Conservation (phyloP, 1,284 basidiomycete genomes). For the Meira miltonrushii region DNA sequence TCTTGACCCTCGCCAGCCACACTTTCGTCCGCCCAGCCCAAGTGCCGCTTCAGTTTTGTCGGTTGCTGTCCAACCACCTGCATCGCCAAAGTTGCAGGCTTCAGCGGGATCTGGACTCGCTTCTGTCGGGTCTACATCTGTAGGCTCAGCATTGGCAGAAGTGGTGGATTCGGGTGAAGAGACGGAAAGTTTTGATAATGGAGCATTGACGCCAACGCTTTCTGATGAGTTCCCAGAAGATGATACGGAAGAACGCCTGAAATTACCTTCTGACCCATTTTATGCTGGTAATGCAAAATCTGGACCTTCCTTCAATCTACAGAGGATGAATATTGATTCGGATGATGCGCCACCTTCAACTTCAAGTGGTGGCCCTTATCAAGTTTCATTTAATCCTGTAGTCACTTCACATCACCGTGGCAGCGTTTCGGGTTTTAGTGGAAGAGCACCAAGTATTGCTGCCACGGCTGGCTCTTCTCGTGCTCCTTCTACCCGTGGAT, state of each 20-base stretch:
- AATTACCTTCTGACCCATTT: neutral
- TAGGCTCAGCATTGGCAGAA: conserved; percentile 12
- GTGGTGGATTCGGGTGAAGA: conserved; percentile 13
- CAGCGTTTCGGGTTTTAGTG: neutral
- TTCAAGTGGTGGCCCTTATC: neutral
- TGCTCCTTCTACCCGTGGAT: conserved; percentile 4
- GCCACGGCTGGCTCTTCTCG: conserved; percentile 15
- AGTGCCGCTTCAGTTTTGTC: conserved; percentile 47
- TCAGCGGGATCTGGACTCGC: conserved; percentile 18
- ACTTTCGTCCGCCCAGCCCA: conserved; percentile 42
- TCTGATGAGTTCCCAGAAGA: conserved; percentile 1
- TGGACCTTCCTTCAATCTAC: conserved; percentile 1
- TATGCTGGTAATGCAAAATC: neutral
- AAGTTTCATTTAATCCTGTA: conserved; percentile 3
- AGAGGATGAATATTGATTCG: neutral
- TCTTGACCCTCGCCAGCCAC: conserved; percentile 42
- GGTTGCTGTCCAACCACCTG: conserved; percentile 47
- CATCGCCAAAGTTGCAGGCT: conserved; percentile 36
- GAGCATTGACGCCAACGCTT: conserved; percentile 8
- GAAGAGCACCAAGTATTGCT: conserved; percentile 10
- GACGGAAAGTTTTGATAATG: conserved; percentile 4
- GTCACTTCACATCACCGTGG: neutral
- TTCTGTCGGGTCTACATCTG: conserved; percentile 20
- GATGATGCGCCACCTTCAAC: too few relatives aligned
- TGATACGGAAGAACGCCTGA: neutral